Evolutionary conservation across 228 moss, liverwort and hornwort genomes (phyloP).

Genomic region (Sphagnum magellanicum): DNA sequence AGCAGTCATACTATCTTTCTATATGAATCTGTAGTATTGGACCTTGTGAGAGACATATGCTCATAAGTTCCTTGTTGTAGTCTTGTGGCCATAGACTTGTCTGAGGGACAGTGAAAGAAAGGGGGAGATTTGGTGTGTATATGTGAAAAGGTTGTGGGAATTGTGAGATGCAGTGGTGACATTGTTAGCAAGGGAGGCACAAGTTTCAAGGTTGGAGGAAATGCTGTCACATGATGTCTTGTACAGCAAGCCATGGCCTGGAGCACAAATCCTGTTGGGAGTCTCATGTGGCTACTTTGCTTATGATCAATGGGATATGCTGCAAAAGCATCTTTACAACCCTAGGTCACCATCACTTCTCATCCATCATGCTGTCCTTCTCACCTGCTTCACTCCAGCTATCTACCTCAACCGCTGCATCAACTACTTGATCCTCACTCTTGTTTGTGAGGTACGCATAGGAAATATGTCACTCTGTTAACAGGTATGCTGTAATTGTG

Average conservation of each 20-base stretch:
- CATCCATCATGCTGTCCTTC: constrained; percentile 79
- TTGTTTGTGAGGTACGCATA: constrained; percentile 64
- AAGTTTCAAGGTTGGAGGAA: constrained; percentile 15
- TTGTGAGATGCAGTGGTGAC: constrained; percentile 44
- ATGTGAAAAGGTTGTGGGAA: not conserved
- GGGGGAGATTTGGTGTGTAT: not conserved
- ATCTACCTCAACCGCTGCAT: constrained; percentile 50
- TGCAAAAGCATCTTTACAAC: constrained; percentile 61
- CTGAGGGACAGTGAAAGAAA: not conserved
- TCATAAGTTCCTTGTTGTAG: not conserved
- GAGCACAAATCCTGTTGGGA: constrained; percentile 53
- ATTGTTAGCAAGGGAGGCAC: constrained; percentile 42
- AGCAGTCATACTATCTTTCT: not conserved
- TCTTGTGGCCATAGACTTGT: not conserved
- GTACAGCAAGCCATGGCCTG: constrained; percentile 59
- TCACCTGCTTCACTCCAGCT: constrained; percentile 76
- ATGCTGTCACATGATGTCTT: constrained; percentile 73
- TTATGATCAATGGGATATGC: constrained; percentile 96
- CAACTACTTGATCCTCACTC: constrained; percentile 87
- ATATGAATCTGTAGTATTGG: not conserved
- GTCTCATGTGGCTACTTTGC: constrained; percentile 79
- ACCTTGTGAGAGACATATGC: not conserved
- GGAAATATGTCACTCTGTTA: no score
- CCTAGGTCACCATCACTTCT: constrained; percentile 63
- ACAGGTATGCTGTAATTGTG: not conserved